Conservation (phyloP, 2,329 filamentous ascomycete species). For the Phialophora expanda region DNA sequence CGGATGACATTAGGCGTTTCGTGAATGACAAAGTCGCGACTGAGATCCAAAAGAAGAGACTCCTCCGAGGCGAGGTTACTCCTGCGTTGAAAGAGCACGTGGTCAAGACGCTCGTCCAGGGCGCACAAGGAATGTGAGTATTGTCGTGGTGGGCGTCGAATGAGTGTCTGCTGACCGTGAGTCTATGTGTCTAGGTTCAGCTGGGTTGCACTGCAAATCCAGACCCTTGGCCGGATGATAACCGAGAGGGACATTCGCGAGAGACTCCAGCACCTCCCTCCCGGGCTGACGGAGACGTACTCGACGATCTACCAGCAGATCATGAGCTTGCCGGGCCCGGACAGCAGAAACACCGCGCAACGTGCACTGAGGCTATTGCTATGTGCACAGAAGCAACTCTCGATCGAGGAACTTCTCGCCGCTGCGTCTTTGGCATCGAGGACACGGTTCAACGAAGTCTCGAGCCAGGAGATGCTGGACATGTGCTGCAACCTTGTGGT, state of each 20-base stretch:
- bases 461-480: neutral
- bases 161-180: neutral
- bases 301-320: neutral
- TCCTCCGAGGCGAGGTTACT: neutral
- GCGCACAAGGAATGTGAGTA: neutral
- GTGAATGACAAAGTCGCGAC: neutral
- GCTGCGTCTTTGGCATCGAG: neutral
- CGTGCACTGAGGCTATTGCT: neutral
- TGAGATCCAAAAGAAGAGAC: neutral
- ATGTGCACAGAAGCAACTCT: neutral
- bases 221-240: neutral
- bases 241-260: neutral
- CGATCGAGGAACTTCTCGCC: neutral
- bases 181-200: neutral
- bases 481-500: neutral
- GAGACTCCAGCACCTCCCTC: neutral
- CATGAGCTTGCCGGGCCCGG: neutral
- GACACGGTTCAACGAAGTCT: neutral
- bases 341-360: neutral
- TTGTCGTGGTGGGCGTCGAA: neutral
- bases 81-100: neutral
- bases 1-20: neutral
- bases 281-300: neutral
- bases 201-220: neutral
- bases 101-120: neutral